These are phyloP conservation scores for Daldinia grandis DNA, from an alignment of 495 filamentous ascomycete genomes.

Conservation along the genomic window DNA sequence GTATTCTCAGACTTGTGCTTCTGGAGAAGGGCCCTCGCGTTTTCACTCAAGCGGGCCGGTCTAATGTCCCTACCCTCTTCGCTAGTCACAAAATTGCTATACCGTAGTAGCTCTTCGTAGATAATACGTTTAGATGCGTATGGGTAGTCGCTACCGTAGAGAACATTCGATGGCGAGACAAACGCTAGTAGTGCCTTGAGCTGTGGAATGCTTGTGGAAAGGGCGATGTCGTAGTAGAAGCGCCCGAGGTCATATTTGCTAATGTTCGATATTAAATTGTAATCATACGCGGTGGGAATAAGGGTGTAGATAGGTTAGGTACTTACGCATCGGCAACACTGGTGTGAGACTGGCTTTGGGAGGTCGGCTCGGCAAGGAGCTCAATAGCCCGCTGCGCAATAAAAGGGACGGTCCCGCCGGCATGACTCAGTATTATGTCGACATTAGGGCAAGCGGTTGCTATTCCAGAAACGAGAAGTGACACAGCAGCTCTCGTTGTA, in stretches of 20 bases:
- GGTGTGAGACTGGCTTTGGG: not conserved
- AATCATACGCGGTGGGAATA: not conserved
- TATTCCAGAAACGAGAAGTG: not conserved
- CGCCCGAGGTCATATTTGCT: not conserved
- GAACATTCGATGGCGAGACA: not conserved
- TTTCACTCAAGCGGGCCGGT: not conserved
- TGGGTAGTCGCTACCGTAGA: not conserved
- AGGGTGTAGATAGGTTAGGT: not conserved
- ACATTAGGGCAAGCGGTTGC: not conserved
- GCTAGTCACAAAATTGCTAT: not conserved
- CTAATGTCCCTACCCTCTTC: not conserved
- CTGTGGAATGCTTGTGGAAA: not conserved
- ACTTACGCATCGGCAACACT: not conserved
- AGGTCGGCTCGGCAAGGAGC: not conserved
- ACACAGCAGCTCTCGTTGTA: not conserved
- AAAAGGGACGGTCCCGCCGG: not conserved
- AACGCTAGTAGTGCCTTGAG: slow-evolving; percentile 1
- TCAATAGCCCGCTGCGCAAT: not conserved
- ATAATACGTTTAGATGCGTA: not conserved
- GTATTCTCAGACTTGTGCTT: not conserved
- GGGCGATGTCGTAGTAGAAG: not conserved
- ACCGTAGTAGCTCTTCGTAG: not conserved
- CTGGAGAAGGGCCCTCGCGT: not conserved
- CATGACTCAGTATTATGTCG: slow-evolving; percentile 3
- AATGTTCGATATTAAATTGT: not conserved